A percentile compares a stretch with the other conserved stretches of the same genome.
Evolutionary conservation across 2,329 filamentous ascomycete species (phyloP).

Genomic region (Aspergillus versicolor): DNA sequence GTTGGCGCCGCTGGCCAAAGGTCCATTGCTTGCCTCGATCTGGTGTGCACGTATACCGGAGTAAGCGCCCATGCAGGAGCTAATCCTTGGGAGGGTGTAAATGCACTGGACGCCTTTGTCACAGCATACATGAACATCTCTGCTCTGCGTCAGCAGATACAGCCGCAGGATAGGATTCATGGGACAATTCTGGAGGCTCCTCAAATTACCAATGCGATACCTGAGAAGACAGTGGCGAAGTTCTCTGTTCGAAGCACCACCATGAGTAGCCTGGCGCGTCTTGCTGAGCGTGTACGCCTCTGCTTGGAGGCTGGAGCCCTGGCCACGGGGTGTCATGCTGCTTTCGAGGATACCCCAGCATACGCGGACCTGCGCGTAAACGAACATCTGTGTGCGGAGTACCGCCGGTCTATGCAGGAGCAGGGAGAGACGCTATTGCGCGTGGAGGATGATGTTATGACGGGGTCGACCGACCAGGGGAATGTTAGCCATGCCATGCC

Average conservation of each 20-base stretch:
- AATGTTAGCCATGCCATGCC: background rate
- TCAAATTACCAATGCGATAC: constrained; percentile 58
- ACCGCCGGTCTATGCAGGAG: constrained; percentile 45
- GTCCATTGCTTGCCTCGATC: constrained; percentile 35
- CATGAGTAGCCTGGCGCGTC: constrained; percentile 37
- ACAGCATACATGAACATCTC: constrained; percentile 48
- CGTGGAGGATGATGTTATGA: constrained; percentile 39
- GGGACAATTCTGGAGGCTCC: constrained; percentile 56
- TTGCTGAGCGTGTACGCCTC: constrained; percentile 29
- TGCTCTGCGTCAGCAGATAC: constrained; percentile 56
- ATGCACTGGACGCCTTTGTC: constrained; percentile 59
- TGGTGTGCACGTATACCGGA: constrained; percentile 47
- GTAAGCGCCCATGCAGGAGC: constrained; percentile 57
- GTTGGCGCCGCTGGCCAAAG: constrained; percentile 29
- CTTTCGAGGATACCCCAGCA: background rate
- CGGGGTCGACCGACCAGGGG: constrained; percentile 50
- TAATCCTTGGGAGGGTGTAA: constrained; percentile 60
- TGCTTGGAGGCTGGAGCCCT: constrained; percentile 38
- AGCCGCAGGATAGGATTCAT: constrained; percentile 53
- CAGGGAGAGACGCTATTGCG: constrained; percentile 40
- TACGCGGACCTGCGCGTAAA: constrained; percentile 45
- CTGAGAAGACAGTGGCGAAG: constrained; percentile 48
- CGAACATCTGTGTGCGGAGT: constrained; percentile 45
- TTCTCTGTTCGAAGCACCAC: constrained; percentile 49
- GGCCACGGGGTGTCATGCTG: constrained; percentile 34